These are phyloP conservation scores for Chalciporus sphaerocephalus DNA, from an alignment of 768 basidiomycete species.

Conservation along the genomic window DNA sequence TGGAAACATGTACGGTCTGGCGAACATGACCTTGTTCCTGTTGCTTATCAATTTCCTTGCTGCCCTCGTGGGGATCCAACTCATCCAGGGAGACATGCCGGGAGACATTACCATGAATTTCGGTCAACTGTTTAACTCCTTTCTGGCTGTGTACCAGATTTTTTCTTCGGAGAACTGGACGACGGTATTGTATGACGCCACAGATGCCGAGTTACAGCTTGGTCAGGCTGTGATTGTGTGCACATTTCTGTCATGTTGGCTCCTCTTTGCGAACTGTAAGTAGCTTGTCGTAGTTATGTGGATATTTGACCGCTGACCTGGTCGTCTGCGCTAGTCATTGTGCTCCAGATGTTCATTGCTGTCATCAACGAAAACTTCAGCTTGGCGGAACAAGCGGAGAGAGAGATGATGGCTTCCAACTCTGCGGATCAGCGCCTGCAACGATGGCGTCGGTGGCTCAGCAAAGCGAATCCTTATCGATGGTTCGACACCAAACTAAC, in stretches of 20 bases:
- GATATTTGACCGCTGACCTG: not conserved
- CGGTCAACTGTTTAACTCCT: constrained; percentile 77
- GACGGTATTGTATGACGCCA: constrained; percentile 60
- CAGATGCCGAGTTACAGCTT: constrained; percentile 54
- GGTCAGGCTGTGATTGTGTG: constrained; percentile 69
- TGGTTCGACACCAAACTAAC: constrained; percentile 73
- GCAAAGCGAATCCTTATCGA: constrained; percentile 81
- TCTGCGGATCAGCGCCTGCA: constrained; percentile 60
- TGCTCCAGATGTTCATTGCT: constrained; percentile 94
- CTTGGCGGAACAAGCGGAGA: constrained; percentile 88
- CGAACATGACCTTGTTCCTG: constrained; percentile 90
- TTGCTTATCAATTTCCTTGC: constrained; percentile 83
- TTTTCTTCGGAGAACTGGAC: constrained; percentile 96
- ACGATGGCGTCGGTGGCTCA: constrained; percentile 57
- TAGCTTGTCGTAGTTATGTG: not conserved
- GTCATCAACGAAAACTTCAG: constrained; percentile 96
- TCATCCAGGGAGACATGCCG: constrained; percentile 78
- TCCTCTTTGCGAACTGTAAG: constrained; percentile 90
- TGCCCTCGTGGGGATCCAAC: constrained; percentile 76
- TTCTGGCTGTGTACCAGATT: constrained; percentile 82
- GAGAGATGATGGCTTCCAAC: constrained; percentile 69
- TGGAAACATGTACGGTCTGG: constrained; percentile 85
- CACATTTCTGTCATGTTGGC: constrained; percentile 76
- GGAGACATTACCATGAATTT: constrained; percentile 60
- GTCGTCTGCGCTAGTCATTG: constrained; percentile 56